These are phyloP conservation scores for Mortierella sp. DNA, from an alignment of 371 early-diverging fungal species.

Conservation along the genomic window DNA sequence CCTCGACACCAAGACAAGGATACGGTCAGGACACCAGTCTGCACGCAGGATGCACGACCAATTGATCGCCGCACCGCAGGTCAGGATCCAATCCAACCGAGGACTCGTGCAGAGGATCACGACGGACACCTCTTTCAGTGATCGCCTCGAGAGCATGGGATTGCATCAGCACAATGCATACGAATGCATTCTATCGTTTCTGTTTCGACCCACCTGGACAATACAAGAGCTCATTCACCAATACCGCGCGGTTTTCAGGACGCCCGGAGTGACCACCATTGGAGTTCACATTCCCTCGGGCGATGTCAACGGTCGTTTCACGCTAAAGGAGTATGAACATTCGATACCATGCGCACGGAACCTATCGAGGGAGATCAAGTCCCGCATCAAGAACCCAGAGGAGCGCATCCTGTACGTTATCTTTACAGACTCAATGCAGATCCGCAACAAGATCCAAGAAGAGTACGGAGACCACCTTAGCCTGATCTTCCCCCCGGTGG, in stretches of 20 bases:
- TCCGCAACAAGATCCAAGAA: background rate
- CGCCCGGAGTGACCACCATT: slow-evolving; percentile 11
- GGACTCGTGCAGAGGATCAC: slow-evolving; percentile 16
- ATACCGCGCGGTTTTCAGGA: slow-evolving; percentile 16
- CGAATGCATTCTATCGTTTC: slow-evolving; percentile 19
- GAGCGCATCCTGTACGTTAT: slow-evolving; percentile 12
- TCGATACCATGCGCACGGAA: slow-evolving; percentile 15
- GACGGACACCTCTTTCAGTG: slow-evolving; percentile 14
- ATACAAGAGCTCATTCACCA: slow-evolving; percentile 17
- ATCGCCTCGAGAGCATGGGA: slow-evolving; percentile 21
- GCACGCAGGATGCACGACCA: background rate
- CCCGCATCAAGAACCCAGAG: background rate
- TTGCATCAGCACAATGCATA: slow-evolving; percentile 17
- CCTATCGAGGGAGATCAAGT: background rate
- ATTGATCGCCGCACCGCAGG: background rate
- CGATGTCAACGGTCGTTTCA: background rate
- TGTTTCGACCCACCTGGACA: slow-evolving; percentile 6
- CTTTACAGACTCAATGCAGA: slow-evolving; percentile 13
- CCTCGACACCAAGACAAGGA: slow-evolving; percentile 2
- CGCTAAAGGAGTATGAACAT: background rate
- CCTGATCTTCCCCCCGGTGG: slow-evolving; percentile 5
- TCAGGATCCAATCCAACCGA: slow-evolving; percentile 1
- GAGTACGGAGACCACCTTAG: slow-evolving; percentile 4
- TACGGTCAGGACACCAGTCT: background rate
- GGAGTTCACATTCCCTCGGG: slow-evolving; percentile 10